A percentile compares a stretch with the other conserved stretches of the same genome.
Evolutionary conservation across 768 basidiomycete genomes (phyloP).

Genomic region (Termitomyces sp.): DNA sequence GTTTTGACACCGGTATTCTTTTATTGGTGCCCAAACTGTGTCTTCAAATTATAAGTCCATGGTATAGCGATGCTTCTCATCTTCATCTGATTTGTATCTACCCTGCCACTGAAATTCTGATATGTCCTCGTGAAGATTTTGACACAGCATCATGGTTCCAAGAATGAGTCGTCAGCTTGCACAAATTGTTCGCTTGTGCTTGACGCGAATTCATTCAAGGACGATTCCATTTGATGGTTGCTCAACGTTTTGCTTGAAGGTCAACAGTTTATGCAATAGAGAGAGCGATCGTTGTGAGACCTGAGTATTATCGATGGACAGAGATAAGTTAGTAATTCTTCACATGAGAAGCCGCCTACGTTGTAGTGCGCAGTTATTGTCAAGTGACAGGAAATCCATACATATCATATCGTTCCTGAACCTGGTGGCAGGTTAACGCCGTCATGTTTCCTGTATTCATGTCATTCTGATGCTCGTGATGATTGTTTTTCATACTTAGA

Average conservation of each 20-base stretch:
- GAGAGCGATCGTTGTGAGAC: background rate
- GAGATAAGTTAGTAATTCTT: too few species aligned
- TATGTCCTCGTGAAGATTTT: background rate
- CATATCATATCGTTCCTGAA: background rate
- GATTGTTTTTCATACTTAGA: background rate
- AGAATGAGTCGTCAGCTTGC: background rate
- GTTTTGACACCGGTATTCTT: background rate
- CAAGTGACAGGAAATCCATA: background rate
- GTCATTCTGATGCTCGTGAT: background rate
- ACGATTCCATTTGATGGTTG: background rate
- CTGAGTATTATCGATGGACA: background rate
- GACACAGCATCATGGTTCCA: background rate
- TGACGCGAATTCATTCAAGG: too few species aligned
- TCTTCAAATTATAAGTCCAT: background rate
- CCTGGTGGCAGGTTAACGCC: too few species aligned
- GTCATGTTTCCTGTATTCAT: background rate
- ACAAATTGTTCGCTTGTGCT: background rate
- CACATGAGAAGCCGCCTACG: background rate
- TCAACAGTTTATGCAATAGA: background rate
- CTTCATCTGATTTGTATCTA: background rate
- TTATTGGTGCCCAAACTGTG: background rate
- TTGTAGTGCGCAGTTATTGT: background rate
- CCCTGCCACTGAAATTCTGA: background rate
- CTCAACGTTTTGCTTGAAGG: background rate
- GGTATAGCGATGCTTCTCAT: background rate